Conservation (phyloP, 805 yeast genomes). For the Cyberlindnera saturnus region DNA sequence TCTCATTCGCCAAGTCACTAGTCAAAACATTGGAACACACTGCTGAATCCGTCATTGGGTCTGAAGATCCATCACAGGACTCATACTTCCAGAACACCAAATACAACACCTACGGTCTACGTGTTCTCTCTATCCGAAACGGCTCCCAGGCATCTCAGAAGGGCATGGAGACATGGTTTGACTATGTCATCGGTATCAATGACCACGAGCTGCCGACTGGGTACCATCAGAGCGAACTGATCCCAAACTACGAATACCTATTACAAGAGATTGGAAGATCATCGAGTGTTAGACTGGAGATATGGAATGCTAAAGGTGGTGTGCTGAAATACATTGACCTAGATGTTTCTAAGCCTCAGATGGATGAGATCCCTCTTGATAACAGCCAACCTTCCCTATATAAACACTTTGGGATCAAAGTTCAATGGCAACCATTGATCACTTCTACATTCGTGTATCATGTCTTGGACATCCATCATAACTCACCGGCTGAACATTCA, state of each 20-base stretch:
- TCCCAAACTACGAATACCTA: slow-evolving; percentile 40
- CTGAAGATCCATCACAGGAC: slow-evolving; percentile 22
- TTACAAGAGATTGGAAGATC: slow-evolving; percentile 37
- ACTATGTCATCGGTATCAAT: slow-evolving; percentile 75
- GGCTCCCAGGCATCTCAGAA: slow-evolving; percentile 41
- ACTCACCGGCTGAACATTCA: slow-evolving; percentile 77
- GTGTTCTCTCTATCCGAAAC: slow-evolving; percentile 46
- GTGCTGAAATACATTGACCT: slow-evolving; percentile 35
- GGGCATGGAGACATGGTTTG: slow-evolving; percentile 82
- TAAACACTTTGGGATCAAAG: slow-evolving; percentile 53
- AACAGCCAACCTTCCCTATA: slow-evolving; percentile 27
- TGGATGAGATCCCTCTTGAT: slow-evolving; percentile 24
- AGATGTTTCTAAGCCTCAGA: slow-evolving; percentile 26
- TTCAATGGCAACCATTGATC: slow-evolving; percentile 72
- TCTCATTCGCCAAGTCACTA: slow-evolving; percentile 58
- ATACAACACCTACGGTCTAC: slow-evolving; percentile 41
- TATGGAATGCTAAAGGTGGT: slow-evolving; percentile 91
- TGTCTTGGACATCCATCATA: slow-evolving; percentile 62
- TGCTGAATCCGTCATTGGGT: slow-evolving; percentile 21
- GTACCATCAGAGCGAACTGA: slow-evolving; percentile 26
- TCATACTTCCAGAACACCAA: slow-evolving; percentile 24
- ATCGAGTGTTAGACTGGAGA: slow-evolving; percentile 40
- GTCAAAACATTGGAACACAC: slow-evolving; percentile 49
- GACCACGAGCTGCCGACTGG: slow-evolving; percentile 50
- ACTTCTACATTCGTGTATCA: slow-evolving; percentile 86